A percentile compares a stretch with the other conserved stretches of the same genome.
phyloP scores from a whole-genome alignment of 352 stramenopile species.

The Albugo candida region DNA sequence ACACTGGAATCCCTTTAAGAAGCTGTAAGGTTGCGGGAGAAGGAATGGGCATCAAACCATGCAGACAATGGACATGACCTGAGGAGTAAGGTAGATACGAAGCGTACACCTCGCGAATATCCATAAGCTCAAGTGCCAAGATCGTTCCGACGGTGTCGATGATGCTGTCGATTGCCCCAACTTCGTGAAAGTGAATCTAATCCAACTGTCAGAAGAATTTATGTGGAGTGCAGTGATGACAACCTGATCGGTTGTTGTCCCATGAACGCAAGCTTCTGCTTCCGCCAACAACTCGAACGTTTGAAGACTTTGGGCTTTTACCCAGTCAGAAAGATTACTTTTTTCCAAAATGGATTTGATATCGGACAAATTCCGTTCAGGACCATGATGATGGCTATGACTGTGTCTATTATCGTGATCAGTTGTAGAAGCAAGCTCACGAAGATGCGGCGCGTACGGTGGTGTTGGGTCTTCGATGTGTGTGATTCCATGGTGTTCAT shows the following conservation, averaged over 20 bases:
- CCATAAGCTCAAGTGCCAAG: conserved; percentile 83
- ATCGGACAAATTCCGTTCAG: conserved; percentile 74
- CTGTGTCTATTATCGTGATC: conserved; percentile 20
- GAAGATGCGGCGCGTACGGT: conserved; percentile 10
- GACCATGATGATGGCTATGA: conserved; percentile 16
- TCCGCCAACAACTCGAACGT: conserved; percentile 85
- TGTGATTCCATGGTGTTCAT: conserved; percentile 3
- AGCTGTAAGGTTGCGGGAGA: conserved; percentile 87
- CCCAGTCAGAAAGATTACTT: conserved; percentile 67
- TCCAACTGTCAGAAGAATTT: background rate
- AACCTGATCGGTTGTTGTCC: conserved; percentile 62
- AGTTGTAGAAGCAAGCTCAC: conserved; percentile 9
- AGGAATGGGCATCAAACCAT: conserved; percentile 90
- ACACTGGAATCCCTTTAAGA: conserved; percentile 87
- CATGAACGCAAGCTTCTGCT: conserved; percentile 88
- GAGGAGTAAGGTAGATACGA: conserved; percentile 79
- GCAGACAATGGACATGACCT: conserved; percentile 86
- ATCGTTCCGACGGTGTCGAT: conserved; percentile 92
- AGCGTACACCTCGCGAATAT: conserved; percentile 73
- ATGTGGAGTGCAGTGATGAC: background rate
- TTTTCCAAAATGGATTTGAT: conserved; percentile 76
- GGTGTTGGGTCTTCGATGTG: conserved; percentile 12
- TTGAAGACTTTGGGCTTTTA: conserved; percentile 76
- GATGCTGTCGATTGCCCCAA: conserved; percentile 94
- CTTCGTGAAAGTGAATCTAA: conserved; percentile 94